phyloP scores from a whole-genome alignment of 768 basidiomycete species.

The Basidioascus undulatus region DNA sequence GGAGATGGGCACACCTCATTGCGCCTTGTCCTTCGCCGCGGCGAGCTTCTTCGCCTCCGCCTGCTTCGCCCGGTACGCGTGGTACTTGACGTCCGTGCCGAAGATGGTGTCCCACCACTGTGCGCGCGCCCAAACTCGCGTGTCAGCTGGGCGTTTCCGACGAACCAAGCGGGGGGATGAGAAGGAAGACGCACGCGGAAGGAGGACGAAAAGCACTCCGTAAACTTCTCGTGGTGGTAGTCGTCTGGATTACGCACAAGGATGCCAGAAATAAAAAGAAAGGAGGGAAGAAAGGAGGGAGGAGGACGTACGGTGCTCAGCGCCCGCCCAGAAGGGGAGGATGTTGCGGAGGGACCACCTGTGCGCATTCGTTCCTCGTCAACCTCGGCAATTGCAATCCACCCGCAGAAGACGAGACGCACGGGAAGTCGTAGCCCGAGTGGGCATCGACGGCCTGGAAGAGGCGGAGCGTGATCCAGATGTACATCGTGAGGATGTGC shows the following conservation, averaged over 20 bases:
- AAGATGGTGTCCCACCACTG: constrained; percentile 55
- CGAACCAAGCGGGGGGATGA: constrained; percentile 13
- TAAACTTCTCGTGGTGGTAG: constrained; percentile 94
- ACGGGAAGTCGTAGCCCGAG: constrained; percentile 89
- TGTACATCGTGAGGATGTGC: constrained; percentile 78
- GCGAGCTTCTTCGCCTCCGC: constrained; percentile 26
- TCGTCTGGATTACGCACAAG: constrained; percentile 26
- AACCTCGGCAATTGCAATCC: not conserved
- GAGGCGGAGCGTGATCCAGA: constrained; percentile 79
- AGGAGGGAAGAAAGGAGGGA: constrained; percentile 8
- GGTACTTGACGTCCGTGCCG: constrained; percentile 80
- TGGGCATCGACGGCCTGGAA: constrained; percentile 97
- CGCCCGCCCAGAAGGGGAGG: constrained; percentile 87
- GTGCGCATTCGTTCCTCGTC: no score
- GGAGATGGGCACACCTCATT: no score
- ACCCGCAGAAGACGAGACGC: not conserved
- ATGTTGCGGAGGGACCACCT: constrained; percentile 88
- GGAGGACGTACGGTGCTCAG: constrained; percentile 39
- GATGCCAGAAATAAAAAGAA: not conserved
- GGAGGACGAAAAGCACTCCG: constrained; percentile 23
- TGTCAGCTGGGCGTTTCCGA: no score
- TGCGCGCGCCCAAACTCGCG: no score
- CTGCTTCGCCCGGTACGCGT: constrained; percentile 45
- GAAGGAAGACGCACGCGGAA: constrained; percentile 9
- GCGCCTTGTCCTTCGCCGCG: constrained; percentile 7